Base-by-base conservation (phyloP, 768 basidiomycete genomes). In the Russula foetens region DNA sequence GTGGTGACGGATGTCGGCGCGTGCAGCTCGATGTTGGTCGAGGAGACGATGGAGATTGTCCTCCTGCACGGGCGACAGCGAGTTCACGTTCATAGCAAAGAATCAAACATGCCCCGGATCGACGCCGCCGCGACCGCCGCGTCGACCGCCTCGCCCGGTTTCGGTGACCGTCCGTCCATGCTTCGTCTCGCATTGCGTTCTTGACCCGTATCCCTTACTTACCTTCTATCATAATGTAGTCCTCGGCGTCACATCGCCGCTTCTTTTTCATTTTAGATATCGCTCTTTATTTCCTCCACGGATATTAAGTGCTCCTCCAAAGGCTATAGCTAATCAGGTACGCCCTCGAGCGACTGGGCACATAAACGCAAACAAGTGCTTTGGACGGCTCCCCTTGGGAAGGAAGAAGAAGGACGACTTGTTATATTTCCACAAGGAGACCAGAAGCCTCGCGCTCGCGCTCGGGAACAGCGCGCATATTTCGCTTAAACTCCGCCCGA, bases 11-110 rank as follows among this genome's bases (percentile, higher is more conserved):
- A 75, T 59, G 70, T 77, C 76, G n/a, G 80, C 76, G 63, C 79
- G 79, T 60, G 77, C 73, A 21, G 76, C 71, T 61, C 80, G 80
- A n/a, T n/a, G n/a, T 68, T 81, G 79, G 73, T 83, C 83, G 63
- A 82, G 75, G 54, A 85, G 77, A 52, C 67, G 69, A 60, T 77
- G 73, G 63, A 82, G 68, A 67, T 80, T 77, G 72, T 77, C 75
- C 66, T 82, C 75, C 65, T 77, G 71, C 56, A 72, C 65, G 67
- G 80, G 71, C 63, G 65, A 66, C 33, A 71, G 69, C 45, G 76
- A 69, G 65, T 71, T 68, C 46, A 76, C 69, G 67, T 71, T 68
- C 63, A 70, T 64, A 67, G 76, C 74, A 63, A 58, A 66, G 67
- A n/a, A 58, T 14, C 15, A 51, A 51, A 8, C 21, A 12, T 2